Conservation (phyloP, 2,329 filamentous ascomycete genomes). For the Exserohilum turcica region DNA sequence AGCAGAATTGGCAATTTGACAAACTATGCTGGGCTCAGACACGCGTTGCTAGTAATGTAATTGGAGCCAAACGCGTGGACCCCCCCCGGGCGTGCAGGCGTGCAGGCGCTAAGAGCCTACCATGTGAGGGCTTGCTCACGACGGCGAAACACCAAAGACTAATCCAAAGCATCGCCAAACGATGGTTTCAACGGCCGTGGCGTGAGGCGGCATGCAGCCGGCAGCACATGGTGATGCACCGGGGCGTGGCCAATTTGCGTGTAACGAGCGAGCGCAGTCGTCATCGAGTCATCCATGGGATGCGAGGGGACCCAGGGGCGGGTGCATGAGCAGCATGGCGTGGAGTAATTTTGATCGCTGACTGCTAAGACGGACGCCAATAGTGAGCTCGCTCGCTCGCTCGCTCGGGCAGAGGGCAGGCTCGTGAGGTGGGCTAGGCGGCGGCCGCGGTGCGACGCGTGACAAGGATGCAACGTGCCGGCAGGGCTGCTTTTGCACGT, state of each 20-base stretch:
- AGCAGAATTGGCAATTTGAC: conserved; percentile 32
- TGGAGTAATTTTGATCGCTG: conserved; percentile 17
- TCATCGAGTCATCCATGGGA: conserved; percentile 32
- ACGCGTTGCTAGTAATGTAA: conserved; percentile 15
- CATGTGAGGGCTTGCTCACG: conserved; percentile 5
- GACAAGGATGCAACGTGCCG: conserved; percentile 19
- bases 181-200: conserved; percentile 19
- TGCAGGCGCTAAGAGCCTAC: conserved; percentile 12
- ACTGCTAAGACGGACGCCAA: neutral
- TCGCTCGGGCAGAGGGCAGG: conserved; percentile 1
- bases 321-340: conserved; percentile 22
- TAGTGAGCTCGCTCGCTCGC: no score
- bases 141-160: conserved; percentile 18
- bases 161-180: conserved; percentile 20
- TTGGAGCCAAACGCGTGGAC: conserved; percentile 17
- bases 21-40: conserved; percentile 17
- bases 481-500: conserved; percentile 14
- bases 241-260: conserved; percentile 14
- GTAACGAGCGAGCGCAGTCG: neutral
- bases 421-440: neutral
- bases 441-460: conserved; percentile 13
- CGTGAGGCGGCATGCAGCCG: conserved; percentile 24
- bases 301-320: conserved; percentile 37
- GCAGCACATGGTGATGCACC: conserved; percentile 35
- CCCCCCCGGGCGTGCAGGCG: no score